Conservation (phyloP, 331 rosid species). For the Quercus tomentella region DNA sequence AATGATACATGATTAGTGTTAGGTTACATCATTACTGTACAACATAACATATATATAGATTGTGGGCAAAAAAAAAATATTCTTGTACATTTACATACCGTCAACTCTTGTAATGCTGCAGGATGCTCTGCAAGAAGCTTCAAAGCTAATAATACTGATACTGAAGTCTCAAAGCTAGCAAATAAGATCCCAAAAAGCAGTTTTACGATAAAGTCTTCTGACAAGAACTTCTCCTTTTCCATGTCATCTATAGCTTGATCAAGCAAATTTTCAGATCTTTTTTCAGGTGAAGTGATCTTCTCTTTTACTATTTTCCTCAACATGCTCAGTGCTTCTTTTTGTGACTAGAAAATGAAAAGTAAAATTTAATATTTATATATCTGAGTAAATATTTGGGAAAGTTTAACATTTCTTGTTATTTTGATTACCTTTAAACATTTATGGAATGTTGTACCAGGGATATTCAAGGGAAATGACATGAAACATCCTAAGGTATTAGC, state of each 20-base stretch:
- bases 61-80: too few relatives aligned
- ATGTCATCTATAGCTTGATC: constrained; percentile 17
- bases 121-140: constrained; percentile 27
- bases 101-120: constrained; percentile 20
- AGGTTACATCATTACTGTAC: too few relatives aligned
- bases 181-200: not conserved
- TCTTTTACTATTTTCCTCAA: constrained; percentile 20
- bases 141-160: constrained; percentile 11
- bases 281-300: not conserved
- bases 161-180: constrained; percentile 19
- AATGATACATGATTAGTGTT: too few relatives aligned
- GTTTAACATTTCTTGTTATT: not conserved
- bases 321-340: not conserved
- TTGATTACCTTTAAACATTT: constrained; percentile 28
- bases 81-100: constrained; percentile 1
- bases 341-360: not conserved
- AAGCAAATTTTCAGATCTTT: constrained; percentile 9
- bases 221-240: not conserved
- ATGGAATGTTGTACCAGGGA: constrained; percentile 21
- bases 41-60: not conserved
- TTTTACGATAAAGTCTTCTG: constrained; percentile 12
- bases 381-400: not conserved
- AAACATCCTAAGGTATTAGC: constrained; percentile 9
- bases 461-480: constrained; percentile 32
- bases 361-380: not conserved